Conservation (phyloP, 306 rosid species). For the Spatholobus suberectus region DNA sequence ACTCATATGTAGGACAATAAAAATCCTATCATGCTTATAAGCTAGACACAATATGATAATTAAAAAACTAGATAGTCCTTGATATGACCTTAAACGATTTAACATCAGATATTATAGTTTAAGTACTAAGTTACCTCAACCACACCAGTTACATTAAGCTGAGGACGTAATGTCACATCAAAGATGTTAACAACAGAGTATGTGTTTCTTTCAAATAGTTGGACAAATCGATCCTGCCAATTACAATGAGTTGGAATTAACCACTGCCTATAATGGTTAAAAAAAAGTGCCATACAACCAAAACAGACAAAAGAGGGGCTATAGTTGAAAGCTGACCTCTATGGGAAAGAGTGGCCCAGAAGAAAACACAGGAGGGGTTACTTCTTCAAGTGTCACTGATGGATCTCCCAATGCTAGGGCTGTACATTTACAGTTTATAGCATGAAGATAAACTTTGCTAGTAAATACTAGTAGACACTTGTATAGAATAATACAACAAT, state of each 20-base stretch:
- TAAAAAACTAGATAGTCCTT: slow-evolving; percentile 11
- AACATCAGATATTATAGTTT: slow-evolving; percentile 6
- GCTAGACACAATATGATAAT: slow-evolving; percentile 26
- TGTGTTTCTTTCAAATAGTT: slow-evolving; percentile 87
- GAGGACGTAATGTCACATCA: slow-evolving; percentile 93
- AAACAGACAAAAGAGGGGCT: slow-evolving; percentile 20
- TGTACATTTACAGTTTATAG: slow-evolving; percentile 50
- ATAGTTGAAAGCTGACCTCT: slow-evolving; percentile 61
- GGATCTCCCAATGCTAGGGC: slow-evolving; percentile 94
- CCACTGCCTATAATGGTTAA: not conserved
- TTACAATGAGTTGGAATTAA: slow-evolving; percentile 31
- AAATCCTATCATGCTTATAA: not conserved
- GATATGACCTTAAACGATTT: not conserved
- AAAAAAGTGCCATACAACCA: slow-evolving; percentile 12
- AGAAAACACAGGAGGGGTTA: slow-evolving; percentile 73
- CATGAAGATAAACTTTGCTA: slow-evolving; percentile 38
- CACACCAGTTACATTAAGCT: slow-evolving; percentile 87
- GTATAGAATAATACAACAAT: not conserved
- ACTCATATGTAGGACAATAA: not conserved
- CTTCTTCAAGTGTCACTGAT: slow-evolving; percentile 77
- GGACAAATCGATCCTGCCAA: slow-evolving; percentile 83
- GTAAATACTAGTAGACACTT: slow-evolving; percentile 14
- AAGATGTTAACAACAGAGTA: slow-evolving; percentile 94
- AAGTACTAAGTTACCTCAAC: slow-evolving; percentile 73
- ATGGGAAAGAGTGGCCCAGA: slow-evolving; percentile 85